These are phyloP conservation scores for Didymella pomorum DNA, from an alignment of 2,329 filamentous ascomycete species.

Conservation along the genomic window DNA sequence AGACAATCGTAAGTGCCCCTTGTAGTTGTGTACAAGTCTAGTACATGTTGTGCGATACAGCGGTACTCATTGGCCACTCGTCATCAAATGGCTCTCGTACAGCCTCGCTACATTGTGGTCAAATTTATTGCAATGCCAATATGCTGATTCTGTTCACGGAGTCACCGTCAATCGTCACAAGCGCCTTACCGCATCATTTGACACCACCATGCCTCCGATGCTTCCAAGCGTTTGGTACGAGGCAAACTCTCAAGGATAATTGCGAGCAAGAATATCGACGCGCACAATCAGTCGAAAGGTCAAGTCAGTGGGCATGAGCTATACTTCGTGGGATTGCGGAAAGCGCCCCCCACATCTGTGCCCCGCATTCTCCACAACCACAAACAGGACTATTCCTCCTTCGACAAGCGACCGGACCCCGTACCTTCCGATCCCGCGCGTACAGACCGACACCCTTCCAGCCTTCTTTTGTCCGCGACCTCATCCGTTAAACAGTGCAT, in stretches of 20 bases:
- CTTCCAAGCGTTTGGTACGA: neutral
- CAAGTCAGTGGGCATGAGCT: neutral
- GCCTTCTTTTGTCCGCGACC: neutral
- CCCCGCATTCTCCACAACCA: neutral
- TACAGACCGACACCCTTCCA: neutral
- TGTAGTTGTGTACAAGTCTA: conserved; percentile 1
- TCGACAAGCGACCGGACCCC: neutral
- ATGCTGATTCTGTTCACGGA: neutral
- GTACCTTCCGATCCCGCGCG: conserved; percentile 1
- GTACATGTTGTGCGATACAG: neutral
- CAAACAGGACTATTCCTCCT: neutral
- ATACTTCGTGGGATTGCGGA: conserved; percentile 4
- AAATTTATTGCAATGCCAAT: neutral
- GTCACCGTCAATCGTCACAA: neutral
- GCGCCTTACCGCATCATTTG: neutral
- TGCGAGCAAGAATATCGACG: neutral
- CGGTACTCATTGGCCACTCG: neutral
- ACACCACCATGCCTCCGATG: neutral
- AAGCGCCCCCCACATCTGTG: neutral
- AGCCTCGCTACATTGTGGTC: neutral
- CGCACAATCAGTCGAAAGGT: neutral
- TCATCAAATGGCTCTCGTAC: neutral
- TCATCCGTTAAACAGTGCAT: neutral
- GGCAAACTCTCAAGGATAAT: neutral
- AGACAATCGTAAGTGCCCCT: neutral